Conservation (phyloP, 495 filamentous ascomycete species). For the Penicillium tannophilum region DNA sequence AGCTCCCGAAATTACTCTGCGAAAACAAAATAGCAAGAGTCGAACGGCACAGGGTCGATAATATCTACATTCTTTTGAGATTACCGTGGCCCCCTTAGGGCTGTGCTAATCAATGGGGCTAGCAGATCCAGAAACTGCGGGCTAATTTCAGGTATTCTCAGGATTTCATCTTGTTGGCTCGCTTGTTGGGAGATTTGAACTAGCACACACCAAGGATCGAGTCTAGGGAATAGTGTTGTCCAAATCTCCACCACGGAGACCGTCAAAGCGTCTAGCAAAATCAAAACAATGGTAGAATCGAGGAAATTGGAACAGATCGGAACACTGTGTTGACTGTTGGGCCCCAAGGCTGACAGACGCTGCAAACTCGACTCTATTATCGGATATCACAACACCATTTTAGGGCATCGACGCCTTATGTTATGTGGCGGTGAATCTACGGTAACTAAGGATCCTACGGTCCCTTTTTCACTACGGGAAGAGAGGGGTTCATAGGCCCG, state of each 20-base stretch:
- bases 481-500: conserved; percentile 4
- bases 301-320: background rate
- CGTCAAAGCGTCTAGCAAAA: background rate
- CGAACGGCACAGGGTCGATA: too few relatives aligned
- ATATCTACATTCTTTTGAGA: background rate
- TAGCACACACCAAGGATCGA: background rate
- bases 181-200: background rate
- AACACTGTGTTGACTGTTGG: background rate
- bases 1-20: background rate
- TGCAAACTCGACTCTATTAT: background rate
- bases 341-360: background rate
- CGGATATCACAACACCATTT: background rate
- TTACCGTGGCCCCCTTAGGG: background rate
- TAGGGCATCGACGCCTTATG: background rate
- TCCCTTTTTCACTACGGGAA: background rate
- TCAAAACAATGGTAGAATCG: background rate
- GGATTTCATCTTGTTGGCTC: background rate
- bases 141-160: background rate
- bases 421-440: background rate
- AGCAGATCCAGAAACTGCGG: background rate
- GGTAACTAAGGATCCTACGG: conserved; percentile 1
- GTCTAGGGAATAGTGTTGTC: background rate
- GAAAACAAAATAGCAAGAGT: background rate
- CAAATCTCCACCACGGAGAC: background rate
- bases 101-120: background rate